phyloP scores from a whole-genome alignment of 192 early-diverging fungal genomes.

The Backusella westeae region DNA sequence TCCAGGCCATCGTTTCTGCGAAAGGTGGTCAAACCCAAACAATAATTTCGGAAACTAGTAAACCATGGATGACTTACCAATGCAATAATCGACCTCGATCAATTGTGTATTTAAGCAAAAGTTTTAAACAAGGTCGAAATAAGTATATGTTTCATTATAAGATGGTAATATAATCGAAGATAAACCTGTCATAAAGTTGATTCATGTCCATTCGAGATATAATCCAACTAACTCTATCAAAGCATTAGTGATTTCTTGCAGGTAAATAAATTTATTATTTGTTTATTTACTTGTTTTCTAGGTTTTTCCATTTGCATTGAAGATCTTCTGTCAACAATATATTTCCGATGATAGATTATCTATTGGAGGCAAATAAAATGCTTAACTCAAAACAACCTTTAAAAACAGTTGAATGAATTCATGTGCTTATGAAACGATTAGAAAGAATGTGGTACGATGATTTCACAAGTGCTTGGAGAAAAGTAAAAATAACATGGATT shows the following conservation, averaged over 20 bases:
- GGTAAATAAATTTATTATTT: no score
- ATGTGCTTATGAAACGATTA: background rate
- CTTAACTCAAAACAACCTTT: background rate
- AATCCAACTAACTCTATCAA: background rate
- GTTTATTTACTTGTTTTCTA: no score
- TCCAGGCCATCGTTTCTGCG: no score
- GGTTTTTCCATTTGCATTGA: background rate
- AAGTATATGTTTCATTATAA: no score
- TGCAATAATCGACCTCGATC: no score
- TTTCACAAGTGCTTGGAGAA: background rate
- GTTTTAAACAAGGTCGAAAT: background rate
- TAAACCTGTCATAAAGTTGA: background rate
- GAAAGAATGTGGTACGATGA: background rate
- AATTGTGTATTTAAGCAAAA: background rate
- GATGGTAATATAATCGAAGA: background rate
- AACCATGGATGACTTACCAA: no score
- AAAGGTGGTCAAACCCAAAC: no score
- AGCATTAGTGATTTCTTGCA: background rate
- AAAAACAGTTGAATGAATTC: background rate
- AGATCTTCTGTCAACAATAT: background rate
- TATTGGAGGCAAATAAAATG: background rate
- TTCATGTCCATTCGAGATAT: background rate
- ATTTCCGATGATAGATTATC: background rate
- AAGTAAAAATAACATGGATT: background rate
- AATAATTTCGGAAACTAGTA: no score